These are phyloP conservation scores for Pelargonium cotyledonis DNA, from an alignment of 441 rosid species.

Conservation along the genomic window DNA sequence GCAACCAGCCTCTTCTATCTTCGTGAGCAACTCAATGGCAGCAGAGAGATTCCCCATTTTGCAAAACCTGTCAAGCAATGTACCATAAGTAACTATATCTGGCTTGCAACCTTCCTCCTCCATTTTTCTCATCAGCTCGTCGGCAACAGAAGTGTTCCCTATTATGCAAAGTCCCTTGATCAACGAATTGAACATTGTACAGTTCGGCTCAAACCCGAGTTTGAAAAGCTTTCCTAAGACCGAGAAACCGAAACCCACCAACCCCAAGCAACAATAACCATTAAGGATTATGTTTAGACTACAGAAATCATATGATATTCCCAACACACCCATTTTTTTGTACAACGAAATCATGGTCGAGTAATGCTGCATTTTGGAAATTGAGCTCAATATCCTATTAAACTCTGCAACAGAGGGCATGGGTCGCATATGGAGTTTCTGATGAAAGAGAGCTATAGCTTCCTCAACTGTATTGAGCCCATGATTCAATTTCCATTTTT, in stretches of 20 bases:
- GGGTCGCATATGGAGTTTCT: slow-evolving; percentile 11
- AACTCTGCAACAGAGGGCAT: slow-evolving; percentile 12
- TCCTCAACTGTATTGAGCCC: background rate
- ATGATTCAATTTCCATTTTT: background rate
- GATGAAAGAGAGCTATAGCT: slow-evolving; percentile 15
- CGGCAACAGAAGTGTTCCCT: background rate
- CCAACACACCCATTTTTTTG: slow-evolving; percentile 7
- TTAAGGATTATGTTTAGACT: slow-evolving; percentile 15
- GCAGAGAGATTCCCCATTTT: background rate
- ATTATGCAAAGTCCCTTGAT: background rate
- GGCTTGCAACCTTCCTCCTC: background rate
- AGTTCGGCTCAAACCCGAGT: slow-evolving; percentile 11
- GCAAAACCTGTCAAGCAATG: background rate
- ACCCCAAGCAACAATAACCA: slow-evolving; percentile 13
- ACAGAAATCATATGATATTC: slow-evolving; percentile 1
- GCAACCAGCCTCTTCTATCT: slow-evolving; percentile 7
- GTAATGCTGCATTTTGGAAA: slow-evolving; percentile 10
- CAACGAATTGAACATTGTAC: slow-evolving; percentile 6
- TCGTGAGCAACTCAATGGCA: slow-evolving; percentile 5
- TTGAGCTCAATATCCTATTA: slow-evolving; percentile 8
- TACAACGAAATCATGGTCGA: slow-evolving; percentile 7
- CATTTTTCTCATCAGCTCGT: background rate
- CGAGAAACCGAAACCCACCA: slow-evolving; percentile 1
- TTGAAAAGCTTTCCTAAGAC: slow-evolving; percentile 11
- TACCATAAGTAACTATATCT: background rate